phyloP scores from a whole-genome alignment of 2,329 filamentous ascomycete species.

The Neoscytalidium dimidiatum region DNA sequence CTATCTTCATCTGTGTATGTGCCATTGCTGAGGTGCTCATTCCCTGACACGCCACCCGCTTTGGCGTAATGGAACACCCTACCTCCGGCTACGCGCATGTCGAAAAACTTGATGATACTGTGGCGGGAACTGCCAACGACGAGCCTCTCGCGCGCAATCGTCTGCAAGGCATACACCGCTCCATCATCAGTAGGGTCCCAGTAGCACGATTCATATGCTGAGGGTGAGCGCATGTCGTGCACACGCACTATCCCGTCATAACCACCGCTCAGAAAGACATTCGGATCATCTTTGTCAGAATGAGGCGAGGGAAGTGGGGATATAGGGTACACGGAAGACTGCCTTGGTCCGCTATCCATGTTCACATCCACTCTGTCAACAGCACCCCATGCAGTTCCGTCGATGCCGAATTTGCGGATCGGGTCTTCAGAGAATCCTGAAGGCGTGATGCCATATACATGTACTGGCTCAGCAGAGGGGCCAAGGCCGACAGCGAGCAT shows the following conservation, averaged over 20 bases:
- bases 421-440: slow-evolving; percentile 43
- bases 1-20: neutral
- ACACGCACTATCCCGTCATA: slow-evolving; percentile 60
- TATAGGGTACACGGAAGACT: slow-evolving; percentile 50
- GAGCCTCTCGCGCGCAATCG: slow-evolving; percentile 59
- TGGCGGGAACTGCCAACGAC: slow-evolving; percentile 59
- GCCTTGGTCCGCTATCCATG: slow-evolving; percentile 30
- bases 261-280: slow-evolving; percentile 60
- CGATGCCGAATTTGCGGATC: slow-evolving; percentile 42
- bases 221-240: slow-evolving; percentile 60
- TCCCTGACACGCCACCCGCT: neutral
- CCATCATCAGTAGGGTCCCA: slow-evolving; percentile 59
- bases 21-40: neutral
- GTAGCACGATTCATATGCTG: slow-evolving; percentile 51
- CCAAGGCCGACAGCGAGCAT: slow-evolving; percentile 55
- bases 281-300: slow-evolving; percentile 25
- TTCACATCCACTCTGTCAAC: slow-evolving; percentile 28
- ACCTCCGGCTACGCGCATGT: slow-evolving; percentile 55
- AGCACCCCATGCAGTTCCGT: slow-evolving; percentile 24
- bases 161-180: slow-evolving; percentile 59
- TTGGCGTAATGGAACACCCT: slow-evolving; percentile 40
- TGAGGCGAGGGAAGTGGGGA: slow-evolving; percentile 39
- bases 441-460: slow-evolving; percentile 53
- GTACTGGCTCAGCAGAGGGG: slow-evolving; percentile 44
- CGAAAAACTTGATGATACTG: slow-evolving; percentile 63